A percentile compares a stretch with the other conserved stretches of the same genome.
These are phyloP conservation scores for Arctium lappa DNA, from an alignment of 129 eudicot species.

Conservation along the genomic window DNA sequence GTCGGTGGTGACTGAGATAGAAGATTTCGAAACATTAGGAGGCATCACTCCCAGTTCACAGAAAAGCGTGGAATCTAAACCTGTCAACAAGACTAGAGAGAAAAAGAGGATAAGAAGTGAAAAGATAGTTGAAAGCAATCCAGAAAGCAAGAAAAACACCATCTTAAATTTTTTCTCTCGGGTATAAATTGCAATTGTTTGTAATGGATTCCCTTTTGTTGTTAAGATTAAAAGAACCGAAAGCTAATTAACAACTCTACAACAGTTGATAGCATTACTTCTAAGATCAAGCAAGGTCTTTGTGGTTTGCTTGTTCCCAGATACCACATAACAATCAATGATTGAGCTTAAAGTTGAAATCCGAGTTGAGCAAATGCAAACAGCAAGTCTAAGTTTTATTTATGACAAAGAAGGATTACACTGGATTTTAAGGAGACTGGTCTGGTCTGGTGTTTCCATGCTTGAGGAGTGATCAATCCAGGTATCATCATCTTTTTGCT, in stretches of 20 bases:
- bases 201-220: background rate
- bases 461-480: background rate
- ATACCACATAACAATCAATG: no score
- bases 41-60: constrained; percentile 48
- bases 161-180: constrained; percentile 66
- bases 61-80: constrained; percentile 50
- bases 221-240: background rate
- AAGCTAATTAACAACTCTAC: background rate
- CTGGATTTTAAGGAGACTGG: background rate
- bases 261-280: background rate
- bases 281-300: background rate
- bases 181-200: constrained; percentile 28
- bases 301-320: background rate
- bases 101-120: constrained; percentile 18
- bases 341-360: background rate
- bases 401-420: background rate
- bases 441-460: background rate
- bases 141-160: constrained; percentile 32
- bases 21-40: constrained; percentile 24
- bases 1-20: constrained; percentile 49
- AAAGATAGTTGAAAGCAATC: constrained; percentile 25
- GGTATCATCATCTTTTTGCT: background rate
- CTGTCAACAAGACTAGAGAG: background rate
- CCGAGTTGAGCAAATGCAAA: background rate
- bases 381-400: background rate